Base-by-base conservation (phyloP, 805 yeast species). In the Aciculoconidium aculeatum region DNA sequence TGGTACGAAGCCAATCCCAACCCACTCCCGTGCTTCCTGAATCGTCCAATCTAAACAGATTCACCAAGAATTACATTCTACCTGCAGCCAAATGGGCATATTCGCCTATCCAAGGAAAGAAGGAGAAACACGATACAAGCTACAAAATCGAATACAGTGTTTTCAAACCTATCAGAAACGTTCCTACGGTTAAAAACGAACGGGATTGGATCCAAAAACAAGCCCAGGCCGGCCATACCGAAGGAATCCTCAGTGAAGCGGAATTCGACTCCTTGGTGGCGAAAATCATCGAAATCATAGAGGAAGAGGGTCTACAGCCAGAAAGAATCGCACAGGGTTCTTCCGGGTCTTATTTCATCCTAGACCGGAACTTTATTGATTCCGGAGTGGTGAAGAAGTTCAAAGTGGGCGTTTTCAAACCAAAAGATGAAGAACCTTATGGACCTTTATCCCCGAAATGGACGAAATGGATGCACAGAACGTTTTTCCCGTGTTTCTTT, bases 341-440 rank as follows among this genome's bases (percentile, higher is more conserved):
- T 2, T 75, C 83, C 0, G 88, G 88, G 1, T 72, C 80, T 31
- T 80, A 80, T 45, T 80, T 80, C 46, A 59, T 79, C 1, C 17
- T 37, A 1, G 50, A 54, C 18, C 42, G 53, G 23, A 30, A 21
- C 12, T 16, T 15, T 11, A 28, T 28, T 6, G 32, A 30, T n/a
- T 11, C 30, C 10, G 39, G 37, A 0, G 25, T 20, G n/a, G 28
- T 28, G 8, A 30, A 28, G 3, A 35, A 34, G 15, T 30, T 34
- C 15, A 65, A 64, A 8, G 66, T 66, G 10, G 87, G 79, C 0
- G 76, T 80, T 2, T 80, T 80, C 60, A 80, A 80, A 47, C 88
- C 88, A 4, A 79, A 78, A 45, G 86, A 80, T 50, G 88, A 80
- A 49, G 87, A 80, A 42, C 88, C 87, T 0, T 80, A 80, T 45